Conservation (phyloP, 2,329 filamentous ascomycete species). For the Fusarium metavorans region DNA sequence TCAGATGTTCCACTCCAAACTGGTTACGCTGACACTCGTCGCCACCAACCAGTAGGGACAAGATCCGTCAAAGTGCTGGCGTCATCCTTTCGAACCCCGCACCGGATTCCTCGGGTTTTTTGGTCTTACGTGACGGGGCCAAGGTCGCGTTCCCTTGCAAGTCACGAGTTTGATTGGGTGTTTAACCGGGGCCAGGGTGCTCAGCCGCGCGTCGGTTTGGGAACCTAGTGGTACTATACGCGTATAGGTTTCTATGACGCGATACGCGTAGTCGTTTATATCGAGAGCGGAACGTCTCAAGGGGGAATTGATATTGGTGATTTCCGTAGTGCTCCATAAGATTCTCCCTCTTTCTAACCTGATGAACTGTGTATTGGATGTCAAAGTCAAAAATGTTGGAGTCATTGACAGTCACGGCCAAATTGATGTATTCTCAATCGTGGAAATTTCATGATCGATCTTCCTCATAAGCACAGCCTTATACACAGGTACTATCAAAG, state of each 20-base stretch:
- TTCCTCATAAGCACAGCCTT: too few relatives aligned
- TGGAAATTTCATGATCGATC: neutral
- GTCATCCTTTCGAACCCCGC: conserved; percentile 35
- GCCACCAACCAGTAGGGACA: neutral
- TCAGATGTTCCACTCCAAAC: neutral
- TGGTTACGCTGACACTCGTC: conserved; percentile 14
- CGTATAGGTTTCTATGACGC: conserved; percentile 5
- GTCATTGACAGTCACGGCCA: too few relatives aligned
- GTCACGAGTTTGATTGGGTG: neutral
- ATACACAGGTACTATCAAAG: too few relatives aligned
- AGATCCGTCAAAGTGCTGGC: conserved; percentile 27
- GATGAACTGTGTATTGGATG: too few relatives aligned
- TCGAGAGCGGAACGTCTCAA: neutral
- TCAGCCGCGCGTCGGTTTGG: conserved; percentile 19
- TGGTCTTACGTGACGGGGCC: conserved; percentile 26
- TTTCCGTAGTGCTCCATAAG: neutral
- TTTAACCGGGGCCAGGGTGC: neutral
- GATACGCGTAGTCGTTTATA: neutral
- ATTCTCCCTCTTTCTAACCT: neutral
- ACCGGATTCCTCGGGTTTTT: conserved; percentile 19
- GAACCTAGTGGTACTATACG: conserved; percentile 8
- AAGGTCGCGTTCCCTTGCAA: neutral
- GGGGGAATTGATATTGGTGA: neutral
- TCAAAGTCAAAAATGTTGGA: too few relatives aligned
- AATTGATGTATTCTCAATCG: neutral